Evolutionary conservation across 1,139 yeast species (phyloP), one percentile per base, ranked within the genome.

Genomic region (Pneumocystis wakefieldiae): DNA sequence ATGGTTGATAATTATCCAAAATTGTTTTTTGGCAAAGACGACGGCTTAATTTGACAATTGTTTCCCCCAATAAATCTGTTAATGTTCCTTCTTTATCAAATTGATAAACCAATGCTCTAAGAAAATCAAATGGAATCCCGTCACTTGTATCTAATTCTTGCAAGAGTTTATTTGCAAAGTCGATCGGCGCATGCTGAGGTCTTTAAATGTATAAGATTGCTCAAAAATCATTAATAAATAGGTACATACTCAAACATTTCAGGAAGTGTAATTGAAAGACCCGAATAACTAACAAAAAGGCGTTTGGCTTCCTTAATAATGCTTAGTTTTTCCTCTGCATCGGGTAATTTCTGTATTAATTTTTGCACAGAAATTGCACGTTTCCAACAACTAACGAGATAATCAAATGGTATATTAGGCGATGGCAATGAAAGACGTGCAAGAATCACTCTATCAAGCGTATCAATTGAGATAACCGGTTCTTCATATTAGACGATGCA

Each of bases 71-170:
- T 59, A 87, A 76, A 12, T 85, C 94, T 14, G 81, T 68, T 19
- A 86, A 71, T 0, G 83, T 76, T 1, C 83, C 95, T 69, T 87
- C 91, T 64, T 84, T 87, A 35, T 79, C 76, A 29, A 90, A 81
- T 63, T 83, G 77, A 48, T 77, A 73, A 29, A 86, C 74, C 53
- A 88, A 77, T 59, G 84, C 86, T 6, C 77, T 73, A 65, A 89
- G 72, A 68, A 84, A 87, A 37, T 82, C 82, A 63, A 80, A 75
- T 67, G 75, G 72, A 14, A 71, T 58, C 2, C 64, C 68, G 2
- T 62, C 55, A 2, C 62, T 48, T 1, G 68, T 64, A 37, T 66
- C 66, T 2, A 63, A 62, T 35, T 64, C 65, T 24, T 62, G 63
- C 24, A 69, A 61, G 17, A 69, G 61, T 10, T 63, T 42, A 28